Percentiles rank a stretch among this genome's conserved stretches.
Conservation (phyloP, 306 rosid genomes). For the Ormosia emarginata region DNA sequence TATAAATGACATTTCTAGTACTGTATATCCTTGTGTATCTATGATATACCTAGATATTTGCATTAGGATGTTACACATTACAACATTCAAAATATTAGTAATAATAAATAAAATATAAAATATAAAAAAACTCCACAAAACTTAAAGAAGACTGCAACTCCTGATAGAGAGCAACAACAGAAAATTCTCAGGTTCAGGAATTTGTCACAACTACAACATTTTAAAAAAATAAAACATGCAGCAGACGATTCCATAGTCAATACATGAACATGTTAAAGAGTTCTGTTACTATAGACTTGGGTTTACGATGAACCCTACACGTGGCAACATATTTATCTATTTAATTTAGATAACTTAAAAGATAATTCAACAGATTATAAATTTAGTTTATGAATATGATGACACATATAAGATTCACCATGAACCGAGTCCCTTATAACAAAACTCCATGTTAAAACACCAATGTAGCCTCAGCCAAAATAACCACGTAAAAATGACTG, state of each 20-base stretch:
- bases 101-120: not conserved
- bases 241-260: not conserved
- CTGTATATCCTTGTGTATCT: no score
- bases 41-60: no score
- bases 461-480: not conserved
- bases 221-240: not conserved
- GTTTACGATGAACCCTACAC: not conserved
- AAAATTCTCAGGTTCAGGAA: not conserved
- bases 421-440: not conserved
- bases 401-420: not conserved
- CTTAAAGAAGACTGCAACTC: not conserved
- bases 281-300: not conserved
- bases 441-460: not conserved
- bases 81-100: not conserved
- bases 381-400: not conserved
- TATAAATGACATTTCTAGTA: no score
- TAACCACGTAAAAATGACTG: not conserved
- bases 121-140: not conserved
- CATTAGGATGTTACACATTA: not conserved
- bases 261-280: not conserved
- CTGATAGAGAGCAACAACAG: not conserved
- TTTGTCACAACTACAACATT: not conserved
- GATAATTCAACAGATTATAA: not conserved
- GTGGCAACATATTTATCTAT: not conserved
- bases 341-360: not conserved